Base-by-base conservation (phyloP, 495 filamentous ascomycete genomes). In the Parachaetomium inaequale region DNA sequence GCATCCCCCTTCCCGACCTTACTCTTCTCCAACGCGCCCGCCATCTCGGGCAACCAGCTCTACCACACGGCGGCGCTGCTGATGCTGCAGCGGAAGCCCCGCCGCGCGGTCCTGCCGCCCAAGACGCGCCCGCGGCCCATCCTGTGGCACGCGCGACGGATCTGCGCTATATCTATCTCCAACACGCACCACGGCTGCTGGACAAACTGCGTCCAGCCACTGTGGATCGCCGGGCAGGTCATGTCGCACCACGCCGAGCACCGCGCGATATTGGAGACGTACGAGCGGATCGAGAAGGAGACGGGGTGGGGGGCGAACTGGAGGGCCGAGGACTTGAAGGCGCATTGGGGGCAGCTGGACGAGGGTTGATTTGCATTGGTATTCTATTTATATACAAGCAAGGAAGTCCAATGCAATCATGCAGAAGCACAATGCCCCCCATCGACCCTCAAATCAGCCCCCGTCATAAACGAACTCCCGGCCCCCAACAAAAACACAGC, bases 141-240 rank as follows among this genome's bases (percentile, higher is more conserved):
- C 50, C 50, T 53, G 28, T 53, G 50, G 50, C 50, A 53, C 50
- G 50, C 50, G 15, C 50, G 50, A 15, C n/a, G 50, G 50, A 53
- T 53, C 32, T 53, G 50, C 29, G 50, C 50, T 15, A 53, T 53
- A 19, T 53, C 50, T 2, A 53, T 53, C 28, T 53, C 5, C 28
- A 53, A 53, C 50, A 53, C 50, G 17, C 50, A 53, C 50, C 50
- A 53, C n/a, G 50, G 50, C 28, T 53, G 50, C 15, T 53, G 50
- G 50, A 53, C 50, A 8, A 53, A 53, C 29, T 53, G 3, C 6
- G 29, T 53, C 10, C 50, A 53, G 50, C 50, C 50, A 15, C 28
- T 53, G 28, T 53, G 50, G 50, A 53, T 53, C 34, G 50, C 50
- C 50, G 50, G 50, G 1, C 50, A 53, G n/a, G 50, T 53, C n/a